Percentiles rank a stretch among this genome's conserved stretches.
Conservation (phyloP, 2,329 filamentous ascomycete genomes). For the Falciphora oryzae region DNA sequence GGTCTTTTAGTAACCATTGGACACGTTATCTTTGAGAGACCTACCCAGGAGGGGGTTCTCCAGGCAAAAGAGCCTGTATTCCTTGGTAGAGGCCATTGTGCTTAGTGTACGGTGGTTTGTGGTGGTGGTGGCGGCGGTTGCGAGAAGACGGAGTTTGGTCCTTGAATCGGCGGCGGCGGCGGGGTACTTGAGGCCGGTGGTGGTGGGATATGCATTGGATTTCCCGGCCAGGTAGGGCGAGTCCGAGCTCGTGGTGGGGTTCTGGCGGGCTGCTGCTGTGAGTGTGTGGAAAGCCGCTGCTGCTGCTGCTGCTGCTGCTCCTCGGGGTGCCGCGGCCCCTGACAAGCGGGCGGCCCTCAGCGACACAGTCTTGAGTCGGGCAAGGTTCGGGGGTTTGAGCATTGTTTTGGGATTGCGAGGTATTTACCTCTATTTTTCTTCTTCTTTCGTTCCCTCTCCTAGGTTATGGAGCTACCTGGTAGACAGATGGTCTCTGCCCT, state of each 20-base stretch:
- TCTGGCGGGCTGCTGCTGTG: neutral
- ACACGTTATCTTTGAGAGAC: conserved; percentile 21
- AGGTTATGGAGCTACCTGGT: too few species aligned
- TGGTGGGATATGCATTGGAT: neutral
- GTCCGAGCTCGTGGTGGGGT: neutral
- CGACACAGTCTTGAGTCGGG: neutral
- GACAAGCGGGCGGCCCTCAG: neutral
- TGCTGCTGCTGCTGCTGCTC: neutral
- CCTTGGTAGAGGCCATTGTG: conserved; percentile 68
- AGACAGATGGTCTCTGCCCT: neutral
- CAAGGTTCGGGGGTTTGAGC: neutral
- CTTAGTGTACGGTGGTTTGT: conserved; percentile 4
- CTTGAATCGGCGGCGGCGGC: conserved; percentile 1
- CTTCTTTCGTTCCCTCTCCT: neutral
- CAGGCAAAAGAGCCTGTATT: conserved; percentile 84
- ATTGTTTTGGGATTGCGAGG: neutral
- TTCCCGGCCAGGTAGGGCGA: neutral
- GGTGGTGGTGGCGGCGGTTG: neutral
- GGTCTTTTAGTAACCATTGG: neutral
- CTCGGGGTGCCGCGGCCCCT: neutral
- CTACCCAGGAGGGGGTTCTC: conserved; percentile 96
- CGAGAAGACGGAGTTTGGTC: neutral
- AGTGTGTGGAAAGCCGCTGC: neutral
- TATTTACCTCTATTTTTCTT: neutral
- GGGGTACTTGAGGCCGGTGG: conserved; percentile 5